Base-by-base conservation (phyloP, 2,329 filamentous ascomycete genomes). In the Thielaviopsis ethacetica region DNA sequence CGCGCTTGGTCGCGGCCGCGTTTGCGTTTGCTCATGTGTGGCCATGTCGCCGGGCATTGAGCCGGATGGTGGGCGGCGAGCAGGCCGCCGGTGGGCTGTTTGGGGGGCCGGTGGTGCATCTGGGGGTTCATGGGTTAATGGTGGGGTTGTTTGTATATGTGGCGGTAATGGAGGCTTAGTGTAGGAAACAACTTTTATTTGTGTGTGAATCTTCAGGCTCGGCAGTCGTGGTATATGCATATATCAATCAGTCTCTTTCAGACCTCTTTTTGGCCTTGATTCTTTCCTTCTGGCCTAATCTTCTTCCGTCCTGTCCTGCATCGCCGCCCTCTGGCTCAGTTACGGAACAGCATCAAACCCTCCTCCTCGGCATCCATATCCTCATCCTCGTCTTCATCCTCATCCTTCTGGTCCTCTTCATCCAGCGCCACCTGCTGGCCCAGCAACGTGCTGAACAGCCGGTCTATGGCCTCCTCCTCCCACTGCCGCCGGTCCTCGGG, bases 401-500 rank as follows among this genome's bases (percentile, higher is more conserved):
- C 73, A 27, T 77, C 76, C 17, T 73, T 73, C 4, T 68, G 73
- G 57, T 75, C 74, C 1, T 78, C 76, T 66, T 88, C 85, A 53
- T 79, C 76, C 59, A 90, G 71, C 65, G 77, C 74, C 67, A 85
- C 76, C 68, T 82, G 84, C 66, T 85, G 83, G 0, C 87, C 87
- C 63, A 91, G 81, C 63, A 91, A 70, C 26, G 84, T 85, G 15
- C 83, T 83, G 68, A 91, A 91, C 69, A 91, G 82, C 60, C 81
- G 72, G 65, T 93, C 88, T 61, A 89, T 82, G 59, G 91, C 89
- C 61, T 81, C 79, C 64, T 85, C 82, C 62, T 88, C 86, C 93
- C 93, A 98, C 17, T 70, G 72, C 3, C 85, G 78, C 57, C 88
- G 77, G 68, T 95, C 87, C 69, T 96, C 89, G 0, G 90, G 84